These are phyloP conservation scores for Neurospora sp. DNA, from an alignment of 2,329 filamentous ascomycete genomes.

Conservation along the genomic window DNA sequence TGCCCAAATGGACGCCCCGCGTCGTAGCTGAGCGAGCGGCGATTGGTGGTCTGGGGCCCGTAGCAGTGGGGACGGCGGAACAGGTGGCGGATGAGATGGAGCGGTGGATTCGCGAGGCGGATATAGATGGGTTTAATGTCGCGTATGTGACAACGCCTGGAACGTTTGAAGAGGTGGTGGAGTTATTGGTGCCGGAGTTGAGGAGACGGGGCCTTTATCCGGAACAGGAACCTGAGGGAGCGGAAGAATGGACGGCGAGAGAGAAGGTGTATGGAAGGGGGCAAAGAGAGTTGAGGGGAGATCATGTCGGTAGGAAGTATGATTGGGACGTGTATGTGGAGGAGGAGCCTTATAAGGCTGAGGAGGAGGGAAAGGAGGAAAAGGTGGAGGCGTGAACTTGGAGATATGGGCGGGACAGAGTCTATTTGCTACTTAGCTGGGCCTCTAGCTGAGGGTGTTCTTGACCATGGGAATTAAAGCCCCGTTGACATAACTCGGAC, in stretches of 20 bases:
- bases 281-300: conserved; percentile 43
- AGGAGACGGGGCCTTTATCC: conserved; percentile 30
- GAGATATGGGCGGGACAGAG: neutral
- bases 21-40: conserved; percentile 35
- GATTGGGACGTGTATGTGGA: conserved; percentile 55
- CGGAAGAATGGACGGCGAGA: conserved; percentile 37
- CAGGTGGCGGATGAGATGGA: conserved; percentile 39
- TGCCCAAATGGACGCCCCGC: conserved; percentile 34
- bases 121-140: conserved; percentile 26
- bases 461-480: neutral
- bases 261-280: conserved; percentile 56
- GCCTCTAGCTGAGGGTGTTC: neutral
- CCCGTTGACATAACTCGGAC: conserved; percentile 27
- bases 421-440: neutral
- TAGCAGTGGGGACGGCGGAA: conserved; percentile 33
- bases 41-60: conserved; percentile 38
- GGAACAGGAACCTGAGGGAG: conserved; percentile 20
- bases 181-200: conserved; percentile 38
- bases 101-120: conserved; percentile 29
- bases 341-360: conserved; percentile 28
- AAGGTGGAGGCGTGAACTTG: neutral
- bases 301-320: conserved; percentile 50
- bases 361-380: neutral
- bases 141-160: conserved; percentile 40
- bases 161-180: conserved; percentile 41